These are phyloP conservation scores for Tulasnella sp. DNA, from an alignment of 768 basidiomycete genomes.

Conservation along the genomic window DNA sequence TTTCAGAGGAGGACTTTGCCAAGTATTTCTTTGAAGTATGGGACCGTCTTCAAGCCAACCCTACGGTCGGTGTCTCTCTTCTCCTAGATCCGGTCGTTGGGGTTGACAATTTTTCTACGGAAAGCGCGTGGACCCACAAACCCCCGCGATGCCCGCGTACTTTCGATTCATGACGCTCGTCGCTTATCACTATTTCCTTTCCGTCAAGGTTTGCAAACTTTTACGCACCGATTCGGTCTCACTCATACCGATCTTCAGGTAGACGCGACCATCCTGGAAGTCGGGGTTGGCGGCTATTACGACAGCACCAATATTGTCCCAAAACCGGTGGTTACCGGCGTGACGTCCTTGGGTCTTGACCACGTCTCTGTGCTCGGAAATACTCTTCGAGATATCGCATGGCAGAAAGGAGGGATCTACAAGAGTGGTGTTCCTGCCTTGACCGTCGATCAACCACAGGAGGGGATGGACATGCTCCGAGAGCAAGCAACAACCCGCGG, in stretches of 20 bases:
- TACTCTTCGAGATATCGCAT: conserved; percentile 78
- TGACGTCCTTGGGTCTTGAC: conserved; percentile 85
- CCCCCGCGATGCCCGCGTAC: conserved; percentile 73
- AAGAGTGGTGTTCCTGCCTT: conserved; percentile 83
- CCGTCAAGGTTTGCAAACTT: conserved; percentile 39
- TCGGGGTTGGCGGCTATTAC: conserved; percentile 86
- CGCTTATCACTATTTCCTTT: conserved; percentile 81
- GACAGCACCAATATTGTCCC: conserved; percentile 97
- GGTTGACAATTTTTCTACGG: conserved; percentile 21
- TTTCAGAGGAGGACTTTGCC: conserved; percentile 80
- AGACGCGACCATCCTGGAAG: conserved; percentile 87
- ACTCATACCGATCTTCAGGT: conserved; percentile 33
- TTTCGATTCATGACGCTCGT: conserved; percentile 88
- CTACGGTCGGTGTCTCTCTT: conserved; percentile 35
- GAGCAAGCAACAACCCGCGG: conserved; percentile 52
- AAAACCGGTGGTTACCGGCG: conserved; percentile 74
- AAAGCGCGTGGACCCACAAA: conserved; percentile 36
- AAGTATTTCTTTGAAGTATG: conserved; percentile 94
- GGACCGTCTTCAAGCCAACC: conserved; percentile 61
- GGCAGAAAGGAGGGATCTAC: conserved; percentile 94
- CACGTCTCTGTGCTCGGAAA: conserved; percentile 80
- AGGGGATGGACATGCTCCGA: conserved; percentile 55
- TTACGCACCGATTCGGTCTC: background rate
- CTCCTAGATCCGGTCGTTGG: background rate
- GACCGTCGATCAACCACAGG: conserved; percentile 61